These are phyloP conservation scores for Nakaseomyces nivariensis DNA, from an alignment of 1,139 yeast species.

Conservation along the genomic window DNA sequence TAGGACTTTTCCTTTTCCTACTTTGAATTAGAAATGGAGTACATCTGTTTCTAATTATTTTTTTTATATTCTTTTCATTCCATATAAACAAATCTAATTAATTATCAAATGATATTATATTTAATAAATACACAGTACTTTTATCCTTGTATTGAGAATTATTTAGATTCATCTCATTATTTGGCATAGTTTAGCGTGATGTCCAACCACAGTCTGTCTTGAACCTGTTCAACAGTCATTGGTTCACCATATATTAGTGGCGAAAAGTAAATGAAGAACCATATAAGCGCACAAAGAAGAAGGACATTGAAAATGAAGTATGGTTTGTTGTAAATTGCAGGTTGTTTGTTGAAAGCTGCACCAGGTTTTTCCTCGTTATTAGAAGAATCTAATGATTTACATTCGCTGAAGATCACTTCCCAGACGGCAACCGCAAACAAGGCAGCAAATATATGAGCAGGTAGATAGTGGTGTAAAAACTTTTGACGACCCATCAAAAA, in stretches of 20 bases:
- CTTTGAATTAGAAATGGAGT: conserved; percentile 18
- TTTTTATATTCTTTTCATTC: not conserved
- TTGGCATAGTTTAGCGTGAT: conserved; percentile 78
- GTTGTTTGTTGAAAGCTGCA: conserved; percentile 16
- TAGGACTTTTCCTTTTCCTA: conserved; percentile 63
- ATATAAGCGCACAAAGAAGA: conserved; percentile 39
- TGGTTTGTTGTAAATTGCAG: conserved; percentile 22
- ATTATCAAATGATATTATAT: not conserved
- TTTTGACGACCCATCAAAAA: conserved; percentile 88
- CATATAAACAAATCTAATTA: not conserved
- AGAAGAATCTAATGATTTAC: conserved; percentile 30
- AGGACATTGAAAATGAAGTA: conserved; percentile 33
- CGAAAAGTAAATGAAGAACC: conserved; percentile 64
- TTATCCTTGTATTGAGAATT: too few relatives aligned
- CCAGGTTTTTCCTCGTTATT: conserved; percentile 27
- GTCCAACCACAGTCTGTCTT: conserved; percentile 71
- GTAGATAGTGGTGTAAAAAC: conserved; percentile 89
- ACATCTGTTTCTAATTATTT: not conserved
- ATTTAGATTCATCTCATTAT: conserved; percentile 25
- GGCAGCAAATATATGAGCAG: conserved; percentile 90
- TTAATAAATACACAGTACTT: not conserved
- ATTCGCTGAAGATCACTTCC: conserved; percentile 69
- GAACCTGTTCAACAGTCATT: conserved; percentile 54
- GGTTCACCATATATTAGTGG: conserved; percentile 80
- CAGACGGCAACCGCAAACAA: conserved; percentile 71